Conservation (phyloP, 2,329 filamentous ascomycete genomes). For the Teratosphaeria nubilosa region DNA sequence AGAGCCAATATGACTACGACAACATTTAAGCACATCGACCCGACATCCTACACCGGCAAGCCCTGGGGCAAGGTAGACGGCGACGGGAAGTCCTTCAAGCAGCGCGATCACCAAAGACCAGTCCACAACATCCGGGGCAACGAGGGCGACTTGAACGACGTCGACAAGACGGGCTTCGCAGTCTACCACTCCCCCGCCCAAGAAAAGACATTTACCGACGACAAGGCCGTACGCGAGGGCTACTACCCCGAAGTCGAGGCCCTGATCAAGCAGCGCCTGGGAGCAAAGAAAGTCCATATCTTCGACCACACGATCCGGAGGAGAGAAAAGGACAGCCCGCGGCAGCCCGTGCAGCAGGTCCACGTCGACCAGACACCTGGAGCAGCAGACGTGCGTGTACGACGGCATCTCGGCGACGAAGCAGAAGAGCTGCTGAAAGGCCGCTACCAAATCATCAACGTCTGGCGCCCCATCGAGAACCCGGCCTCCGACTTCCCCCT, state of each 20-base stretch:
- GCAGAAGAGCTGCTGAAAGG: constrained; percentile 47
- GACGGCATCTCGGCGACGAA: constrained; percentile 50
- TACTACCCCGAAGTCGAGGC: constrained; percentile 56
- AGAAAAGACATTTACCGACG: constrained; percentile 48
- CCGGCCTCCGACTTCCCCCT: constrained; percentile 59
- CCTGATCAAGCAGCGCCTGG: constrained; percentile 46
- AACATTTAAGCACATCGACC: constrained; percentile 52
- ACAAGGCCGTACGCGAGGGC: constrained; percentile 41
- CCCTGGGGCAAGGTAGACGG: constrained; percentile 58
- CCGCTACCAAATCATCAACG: constrained; percentile 59
- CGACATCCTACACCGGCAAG: constrained; percentile 36
- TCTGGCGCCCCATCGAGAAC: constrained; percentile 57
- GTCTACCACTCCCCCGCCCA: constrained; percentile 43
- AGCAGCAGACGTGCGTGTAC: constrained; percentile 52
- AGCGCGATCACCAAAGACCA: constrained; percentile 35
- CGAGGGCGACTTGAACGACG: constrained; percentile 41
- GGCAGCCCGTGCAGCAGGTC: constrained; percentile 58
- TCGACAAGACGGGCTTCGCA: constrained; percentile 50
- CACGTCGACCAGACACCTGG: constrained; percentile 62
- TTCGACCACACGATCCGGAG: constrained; percentile 64
- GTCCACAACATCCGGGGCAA: constrained; percentile 48
- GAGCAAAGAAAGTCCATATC: constrained; percentile 52
- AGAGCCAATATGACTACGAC: constrained; percentile 45
- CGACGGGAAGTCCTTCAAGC: constrained; percentile 44
- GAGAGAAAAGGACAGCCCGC: constrained; percentile 42